These are phyloP conservation scores for Mycena citricolor DNA, from an alignment of 1,284 basidiomycete genomes.

Conservation along the genomic window DNA sequence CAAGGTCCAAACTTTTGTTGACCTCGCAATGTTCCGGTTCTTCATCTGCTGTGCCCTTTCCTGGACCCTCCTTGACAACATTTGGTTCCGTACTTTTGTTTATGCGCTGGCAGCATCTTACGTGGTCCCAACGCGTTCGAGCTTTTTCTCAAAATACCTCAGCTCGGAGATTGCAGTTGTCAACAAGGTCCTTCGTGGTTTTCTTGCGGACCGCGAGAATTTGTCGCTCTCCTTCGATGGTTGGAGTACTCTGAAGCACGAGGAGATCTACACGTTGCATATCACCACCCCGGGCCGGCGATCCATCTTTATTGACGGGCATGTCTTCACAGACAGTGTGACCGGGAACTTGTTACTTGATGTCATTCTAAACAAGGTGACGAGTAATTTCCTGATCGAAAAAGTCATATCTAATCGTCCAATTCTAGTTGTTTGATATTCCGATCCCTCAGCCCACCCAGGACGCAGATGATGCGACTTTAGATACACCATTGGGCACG, in stretches of 20 bases:
- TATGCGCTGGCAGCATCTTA: neutral
- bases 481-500: too few species aligned
- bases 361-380: too few species aligned
- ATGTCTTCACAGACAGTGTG: neutral
- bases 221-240: neutral
- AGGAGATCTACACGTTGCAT: slow-evolving; percentile 1
- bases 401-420: neutral
- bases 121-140: neutral
- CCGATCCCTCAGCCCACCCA: neutral
- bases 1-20: too few species aligned
- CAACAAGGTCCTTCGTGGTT: neutral
- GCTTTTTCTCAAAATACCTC: neutral
- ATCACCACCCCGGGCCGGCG: neutral
- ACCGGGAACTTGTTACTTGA: neutral
- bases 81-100: neutral
- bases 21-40: neutral
- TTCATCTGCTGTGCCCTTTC: slow-evolving; percentile 2
- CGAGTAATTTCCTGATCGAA: too few species aligned
- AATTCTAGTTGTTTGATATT: neutral
- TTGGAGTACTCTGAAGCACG: neutral
- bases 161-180: neutral
- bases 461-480: neutral
- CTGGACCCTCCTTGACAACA: neutral
- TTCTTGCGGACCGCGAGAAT: neutral
- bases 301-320: neutral